Conservation (phyloP, 768 basidiomycete species). For the Pleurotus tuoliensis region DNA sequence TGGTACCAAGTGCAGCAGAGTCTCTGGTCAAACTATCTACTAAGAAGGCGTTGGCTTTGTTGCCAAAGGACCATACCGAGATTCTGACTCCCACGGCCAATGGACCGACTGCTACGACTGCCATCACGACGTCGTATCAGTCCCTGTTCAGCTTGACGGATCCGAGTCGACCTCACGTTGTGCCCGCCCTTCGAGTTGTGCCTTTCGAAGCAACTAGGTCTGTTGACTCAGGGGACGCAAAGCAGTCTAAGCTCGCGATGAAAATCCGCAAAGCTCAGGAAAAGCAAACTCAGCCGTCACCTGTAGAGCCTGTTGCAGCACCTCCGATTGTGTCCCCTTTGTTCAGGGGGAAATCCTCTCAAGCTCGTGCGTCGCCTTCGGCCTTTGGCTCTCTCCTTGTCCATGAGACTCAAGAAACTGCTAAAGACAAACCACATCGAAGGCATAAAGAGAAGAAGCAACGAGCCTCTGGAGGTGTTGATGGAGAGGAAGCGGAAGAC, state of each 20-base stretch:
- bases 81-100: constrained; percentile 80
- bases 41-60: constrained; percentile 20
- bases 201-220: constrained; percentile 27
- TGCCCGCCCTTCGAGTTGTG: constrained; percentile 40
- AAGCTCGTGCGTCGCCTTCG: constrained; percentile 73
- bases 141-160: constrained; percentile 61
- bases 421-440: constrained; percentile 33
- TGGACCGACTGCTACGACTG: constrained; percentile 76
- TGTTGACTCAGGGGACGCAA: constrained; percentile 28
- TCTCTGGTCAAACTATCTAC: constrained; percentile 4
- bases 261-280: constrained; percentile 63
- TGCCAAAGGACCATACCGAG: constrained; percentile 56
- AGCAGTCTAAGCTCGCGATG: constrained; percentile 71
- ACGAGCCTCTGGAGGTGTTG: constrained; percentile 15
- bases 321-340: constrained; percentile 43
- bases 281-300: constrained; percentile 18
- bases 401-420: constrained; percentile 39
- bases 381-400: constrained; percentile 72
- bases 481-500: constrained; percentile 25
- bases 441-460: constrained; percentile 17
- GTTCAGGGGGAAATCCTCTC: constrained; percentile 49
- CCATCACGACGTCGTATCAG: constrained; percentile 80
- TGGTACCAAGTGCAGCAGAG: constrained; percentile 8
- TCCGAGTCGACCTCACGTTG: constrained; percentile 36
- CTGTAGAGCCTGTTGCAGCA: constrained; percentile 19